Percentiles rank a stretch among this genome's conserved stretches.
Conservation (phyloP, 371 early-diverging fungal genomes). For the Mucor indicus region DNA sequence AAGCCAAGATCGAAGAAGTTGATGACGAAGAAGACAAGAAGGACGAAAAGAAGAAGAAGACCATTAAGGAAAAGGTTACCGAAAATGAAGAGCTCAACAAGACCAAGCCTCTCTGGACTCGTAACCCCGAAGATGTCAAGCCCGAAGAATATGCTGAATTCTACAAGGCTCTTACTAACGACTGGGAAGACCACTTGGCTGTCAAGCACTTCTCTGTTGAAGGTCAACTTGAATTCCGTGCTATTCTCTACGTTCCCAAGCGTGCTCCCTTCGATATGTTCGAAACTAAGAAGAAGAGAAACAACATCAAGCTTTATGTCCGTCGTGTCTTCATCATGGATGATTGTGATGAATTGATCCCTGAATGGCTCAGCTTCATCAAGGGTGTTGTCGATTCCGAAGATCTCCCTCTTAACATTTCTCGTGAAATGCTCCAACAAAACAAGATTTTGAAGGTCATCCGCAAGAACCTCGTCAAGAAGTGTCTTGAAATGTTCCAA, state of each 20-base stretch:
- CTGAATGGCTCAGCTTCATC: constrained; percentile 58
- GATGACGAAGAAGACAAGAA: constrained; percentile 73
- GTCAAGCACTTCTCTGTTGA: constrained; percentile 80
- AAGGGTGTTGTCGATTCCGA: constrained; percentile 83
- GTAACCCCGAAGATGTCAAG: constrained; percentile 69
- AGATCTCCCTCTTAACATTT: constrained; percentile 88
- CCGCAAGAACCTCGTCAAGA: constrained; percentile 78
- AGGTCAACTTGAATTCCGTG: constrained; percentile 78
- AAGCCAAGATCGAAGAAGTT: constrained; percentile 58
- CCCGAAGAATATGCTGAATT: constrained; percentile 78
- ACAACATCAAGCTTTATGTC: constrained; percentile 84
- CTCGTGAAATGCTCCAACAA: constrained; percentile 87
- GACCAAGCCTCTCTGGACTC: constrained; percentile 88
- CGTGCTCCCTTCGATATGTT: constrained; percentile 65
- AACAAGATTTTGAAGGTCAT: constrained; percentile 74
- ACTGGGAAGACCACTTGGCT: constrained; percentile 65
- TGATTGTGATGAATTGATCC: constrained; percentile 69
- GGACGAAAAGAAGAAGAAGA: constrained; percentile 64
- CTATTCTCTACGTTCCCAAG: constrained; percentile 78
- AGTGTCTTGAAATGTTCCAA: constrained; percentile 77
- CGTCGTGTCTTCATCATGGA: constrained; percentile 89
- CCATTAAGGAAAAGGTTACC: constrained; percentile 59
- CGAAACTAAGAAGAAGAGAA: constrained; percentile 64
- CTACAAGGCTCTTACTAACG: constrained; percentile 82
- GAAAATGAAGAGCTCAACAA: constrained; percentile 61